Conservation (phyloP, 1,284 basidiomycete genomes). For the Cerrena zonata region DNA sequence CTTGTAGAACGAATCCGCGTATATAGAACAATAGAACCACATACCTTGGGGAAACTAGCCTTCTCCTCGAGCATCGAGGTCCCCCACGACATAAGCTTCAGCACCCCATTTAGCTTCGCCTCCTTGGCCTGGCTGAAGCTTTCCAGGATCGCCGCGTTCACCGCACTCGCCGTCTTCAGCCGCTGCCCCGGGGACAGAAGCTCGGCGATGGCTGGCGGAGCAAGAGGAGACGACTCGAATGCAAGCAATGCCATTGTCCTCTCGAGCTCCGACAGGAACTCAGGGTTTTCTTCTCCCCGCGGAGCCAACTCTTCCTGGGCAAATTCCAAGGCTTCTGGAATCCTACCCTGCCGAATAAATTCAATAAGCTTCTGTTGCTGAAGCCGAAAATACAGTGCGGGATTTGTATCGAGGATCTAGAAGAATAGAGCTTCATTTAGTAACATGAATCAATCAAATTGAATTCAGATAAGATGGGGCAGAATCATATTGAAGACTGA, state of each 20-base stretch:
- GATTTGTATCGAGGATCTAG: conserved; percentile 93
- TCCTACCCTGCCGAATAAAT: conserved; percentile 78
- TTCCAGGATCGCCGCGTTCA: conserved; percentile 92
- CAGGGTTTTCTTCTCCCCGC: conserved; percentile 89
- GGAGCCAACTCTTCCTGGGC: conserved; percentile 92
- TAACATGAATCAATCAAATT: conserved; percentile 15
- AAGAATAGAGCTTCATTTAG: conserved; percentile 8
- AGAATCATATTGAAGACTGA: conserved; percentile 88
- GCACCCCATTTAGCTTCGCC: conserved; percentile 82
- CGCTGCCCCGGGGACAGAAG: conserved; percentile 83
- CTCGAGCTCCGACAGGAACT: conserved; percentile 88
- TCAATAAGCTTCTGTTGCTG: conserved; percentile 95
- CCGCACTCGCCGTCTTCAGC: conserved; percentile 86
- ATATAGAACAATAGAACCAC: conserved; percentile 14
- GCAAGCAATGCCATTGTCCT: conserved; percentile 92
- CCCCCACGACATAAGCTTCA: conserved; percentile 85
- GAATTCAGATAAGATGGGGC: no score
- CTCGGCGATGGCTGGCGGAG: conserved; percentile 67
- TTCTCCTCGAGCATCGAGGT: conserved; percentile 74
- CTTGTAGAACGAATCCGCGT: neutral
- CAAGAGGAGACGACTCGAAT: conserved; percentile 67
- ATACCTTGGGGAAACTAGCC: conserved; percentile 70
- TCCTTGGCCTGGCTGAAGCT: conserved; percentile 87
- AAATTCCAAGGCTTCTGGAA: conserved; percentile 80
- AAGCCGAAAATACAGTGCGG: conserved; percentile 83